Evolutionary conservation across 2,329 filamentous ascomycete species (phyloP).

Genomic region (Alternaria panax): DNA sequence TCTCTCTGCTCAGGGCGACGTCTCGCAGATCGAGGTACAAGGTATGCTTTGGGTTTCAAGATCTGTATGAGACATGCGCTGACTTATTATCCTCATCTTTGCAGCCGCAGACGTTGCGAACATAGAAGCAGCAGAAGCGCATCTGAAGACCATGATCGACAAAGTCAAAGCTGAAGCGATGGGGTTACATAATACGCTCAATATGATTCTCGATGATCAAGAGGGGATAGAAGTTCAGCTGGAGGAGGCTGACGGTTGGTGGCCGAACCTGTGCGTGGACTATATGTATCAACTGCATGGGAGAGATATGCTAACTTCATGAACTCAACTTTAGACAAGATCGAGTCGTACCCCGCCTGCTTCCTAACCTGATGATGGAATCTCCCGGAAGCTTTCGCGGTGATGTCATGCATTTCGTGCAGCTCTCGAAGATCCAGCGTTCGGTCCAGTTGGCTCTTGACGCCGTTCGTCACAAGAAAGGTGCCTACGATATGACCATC

Average conservation of each 20-base stretch:
- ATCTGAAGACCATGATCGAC: conserved; percentile 30
- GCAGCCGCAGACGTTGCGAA: conserved; percentile 8
- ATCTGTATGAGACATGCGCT: neutral
- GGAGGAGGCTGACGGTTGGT: conserved; percentile 31
- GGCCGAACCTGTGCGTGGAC: conserved; percentile 27
- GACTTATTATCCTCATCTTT: conserved; percentile 1
- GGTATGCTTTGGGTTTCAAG: neutral
- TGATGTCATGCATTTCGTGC: conserved; percentile 14
- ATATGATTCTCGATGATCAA: conserved; percentile 36
- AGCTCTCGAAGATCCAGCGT: conserved; percentile 26
- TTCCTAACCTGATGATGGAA: conserved; percentile 25
- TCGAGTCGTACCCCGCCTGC: conserved; percentile 27
- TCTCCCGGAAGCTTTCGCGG: conserved; percentile 32
- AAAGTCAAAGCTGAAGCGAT: conserved; percentile 25
- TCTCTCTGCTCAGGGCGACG: conserved; percentile 5
- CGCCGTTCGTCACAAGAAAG: conserved; percentile 29
- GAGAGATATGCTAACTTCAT: neutral
- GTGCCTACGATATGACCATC: conserved; percentile 38
- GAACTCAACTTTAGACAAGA: conserved; percentile 5
- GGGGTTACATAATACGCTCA: conserved; percentile 17
- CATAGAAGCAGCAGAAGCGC: conserved; percentile 30
- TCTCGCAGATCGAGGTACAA: conserved; percentile 33
- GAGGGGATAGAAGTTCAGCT: conserved; percentile 35
- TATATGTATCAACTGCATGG: neutral
- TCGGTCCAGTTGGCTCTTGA: conserved; percentile 31